Evolutionary conservation across 1,284 basidiomycete genomes (phyloP), one percentile per base, ranked within the genome.

Genomic region (Malassezia dermatis): DNA sequence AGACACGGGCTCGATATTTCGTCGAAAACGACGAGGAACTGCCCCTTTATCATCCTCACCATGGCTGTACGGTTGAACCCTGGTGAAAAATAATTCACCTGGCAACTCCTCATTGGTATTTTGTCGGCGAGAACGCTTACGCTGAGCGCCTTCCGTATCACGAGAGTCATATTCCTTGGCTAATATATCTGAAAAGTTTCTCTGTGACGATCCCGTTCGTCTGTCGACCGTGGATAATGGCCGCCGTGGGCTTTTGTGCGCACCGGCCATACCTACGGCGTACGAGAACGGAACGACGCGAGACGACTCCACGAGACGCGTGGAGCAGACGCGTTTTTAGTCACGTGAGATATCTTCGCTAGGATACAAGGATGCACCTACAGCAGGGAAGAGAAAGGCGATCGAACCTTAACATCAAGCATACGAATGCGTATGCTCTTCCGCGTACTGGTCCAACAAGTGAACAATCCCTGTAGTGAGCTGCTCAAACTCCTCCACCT

Each of bases 401-500:
- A n/a, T 27, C 23, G 24, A 21, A 43, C 12, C 24, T 43, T 24
- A 3, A 26, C 24, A 28, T 28, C 7, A 24, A 27, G 41, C 32
- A 34, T 34, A 27, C 41, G 24, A 11, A 24, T 26, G 13, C 24
- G 41, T 24, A 8, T 54, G 41, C 35, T 69, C 68, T 11, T 46
- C 47, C 12, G 65, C 59, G 42, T 68, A 73, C 1, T 55, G 58
- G 41, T 71, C 66, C 27, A 71, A 52, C 24, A 71, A 52, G 7
- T 60, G 53, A 12, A 71, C 71, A 32, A 73, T 60, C 39, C 60
- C 61, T 19, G 56, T 60, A 12, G 60, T 67, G 48, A 73, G 59
- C 15, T 41, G 42, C 43, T 70, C 66, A 23, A 73, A 65, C 54
- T 73, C 71, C 8, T 56, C 61, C 13, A 64, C 58, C 59, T 73